Evolutionary conservation across 2,329 filamentous ascomycete species (phyloP).

Genomic region (Colletotrichum viniferum): DNA sequence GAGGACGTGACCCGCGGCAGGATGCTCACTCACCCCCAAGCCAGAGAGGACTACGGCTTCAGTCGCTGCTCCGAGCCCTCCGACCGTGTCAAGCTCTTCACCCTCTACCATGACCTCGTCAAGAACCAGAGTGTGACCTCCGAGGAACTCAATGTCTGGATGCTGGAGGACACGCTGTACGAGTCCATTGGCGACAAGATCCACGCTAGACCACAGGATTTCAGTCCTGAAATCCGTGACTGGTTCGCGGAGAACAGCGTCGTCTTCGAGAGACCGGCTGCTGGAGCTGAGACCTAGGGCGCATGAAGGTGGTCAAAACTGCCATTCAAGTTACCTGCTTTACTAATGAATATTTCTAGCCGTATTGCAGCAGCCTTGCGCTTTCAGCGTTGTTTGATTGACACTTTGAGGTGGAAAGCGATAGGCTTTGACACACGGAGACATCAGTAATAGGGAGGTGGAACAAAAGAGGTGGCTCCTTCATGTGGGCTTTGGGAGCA

Average conservation of each 20-base stretch:
- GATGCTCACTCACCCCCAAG: background rate
- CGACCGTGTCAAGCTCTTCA: background rate
- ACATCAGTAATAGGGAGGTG: background rate
- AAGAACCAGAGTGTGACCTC: background rate
- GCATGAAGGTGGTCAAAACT: background rate
- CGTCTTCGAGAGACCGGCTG: background rate
- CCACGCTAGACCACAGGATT: background rate
- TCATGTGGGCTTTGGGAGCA: background rate
- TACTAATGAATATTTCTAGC: background rate
- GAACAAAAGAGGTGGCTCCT: background rate
- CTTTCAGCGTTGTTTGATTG: background rate
- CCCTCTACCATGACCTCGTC: background rate
- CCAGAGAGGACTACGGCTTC: background rate
- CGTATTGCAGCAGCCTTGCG: rapidly evolving
- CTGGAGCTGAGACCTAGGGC: background rate
- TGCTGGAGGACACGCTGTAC: background rate
- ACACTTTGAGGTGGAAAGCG: background rate
- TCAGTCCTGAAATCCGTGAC: background rate
- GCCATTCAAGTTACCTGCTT: background rate
- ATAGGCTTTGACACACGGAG: background rate
- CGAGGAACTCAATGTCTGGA: background rate
- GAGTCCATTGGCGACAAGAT: background rate
- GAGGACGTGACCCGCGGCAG: background rate
- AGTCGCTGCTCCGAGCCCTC: background rate
- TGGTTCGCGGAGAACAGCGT: background rate